Conservation (phyloP, 75 land plant species). For the Cunninghamia lanceolata region DNA sequence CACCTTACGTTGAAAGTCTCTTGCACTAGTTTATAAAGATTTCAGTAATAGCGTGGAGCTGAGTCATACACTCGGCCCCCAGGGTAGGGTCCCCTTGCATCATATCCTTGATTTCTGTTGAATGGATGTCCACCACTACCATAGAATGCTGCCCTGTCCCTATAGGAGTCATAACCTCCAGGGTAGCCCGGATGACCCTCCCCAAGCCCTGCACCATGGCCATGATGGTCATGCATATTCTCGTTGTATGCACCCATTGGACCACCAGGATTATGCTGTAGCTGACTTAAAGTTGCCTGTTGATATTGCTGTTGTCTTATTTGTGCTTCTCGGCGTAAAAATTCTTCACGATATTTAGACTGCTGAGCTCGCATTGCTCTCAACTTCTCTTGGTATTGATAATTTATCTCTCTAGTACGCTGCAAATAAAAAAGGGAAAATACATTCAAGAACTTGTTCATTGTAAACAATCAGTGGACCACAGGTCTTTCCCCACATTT, state of each 20-base stretch:
- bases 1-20: not conserved
- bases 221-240: slow-evolving; percentile 23
- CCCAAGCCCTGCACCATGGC: slow-evolving; percentile 16
- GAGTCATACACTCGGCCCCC: slow-evolving; percentile 25
- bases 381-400: slow-evolving; percentile 78
- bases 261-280: slow-evolving; percentile 17
- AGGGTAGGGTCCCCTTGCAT: slow-evolving; percentile 39
- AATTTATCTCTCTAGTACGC: slow-evolving; percentile 69
- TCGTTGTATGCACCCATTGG: slow-evolving; percentile 8
- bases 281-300: slow-evolving; percentile 25
- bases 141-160: slow-evolving; percentile 27
- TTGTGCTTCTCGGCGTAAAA: slow-evolving; percentile 65
- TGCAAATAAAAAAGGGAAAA: slow-evolving; percentile 26
- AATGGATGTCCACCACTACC: slow-evolving; percentile 14
- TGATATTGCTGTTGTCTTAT: slow-evolving; percentile 69
- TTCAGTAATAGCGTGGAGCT: slow-evolving; percentile 7
- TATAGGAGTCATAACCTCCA: slow-evolving; percentile 28
- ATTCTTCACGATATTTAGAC: slow-evolving; percentile 65
- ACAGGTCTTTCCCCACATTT: not conserved
- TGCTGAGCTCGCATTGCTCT: slow-evolving; percentile 60
- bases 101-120: slow-evolving; percentile 27
- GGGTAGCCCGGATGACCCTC: slow-evolving; percentile 19
- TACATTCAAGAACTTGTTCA: not conserved
- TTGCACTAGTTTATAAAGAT: not conserved
- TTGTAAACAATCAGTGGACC: not conserved